Conservation (phyloP, 2,329 filamentous ascomycete genomes). For the Delphinella strobiligena region DNA sequence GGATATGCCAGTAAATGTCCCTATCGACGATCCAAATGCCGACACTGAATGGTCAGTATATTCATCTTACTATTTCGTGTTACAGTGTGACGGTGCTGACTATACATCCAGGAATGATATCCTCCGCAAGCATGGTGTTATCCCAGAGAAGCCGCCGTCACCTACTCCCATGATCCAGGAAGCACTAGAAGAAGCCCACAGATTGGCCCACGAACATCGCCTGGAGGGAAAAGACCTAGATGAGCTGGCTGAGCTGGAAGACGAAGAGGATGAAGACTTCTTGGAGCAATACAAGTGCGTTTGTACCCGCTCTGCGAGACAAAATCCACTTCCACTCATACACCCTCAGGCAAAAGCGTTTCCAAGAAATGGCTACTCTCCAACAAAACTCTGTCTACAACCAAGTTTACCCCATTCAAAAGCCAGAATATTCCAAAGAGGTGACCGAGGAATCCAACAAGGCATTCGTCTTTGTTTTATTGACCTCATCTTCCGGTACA, state of each 20-base stretch:
- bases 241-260: constrained; percentile 85
- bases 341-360: constrained; percentile 52
- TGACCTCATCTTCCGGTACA: constrained; percentile 64
- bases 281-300: constrained; percentile 65
- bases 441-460: constrained; percentile 81
- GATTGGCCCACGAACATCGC: constrained; percentile 80
- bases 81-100: neutral
- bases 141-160: constrained; percentile 93
- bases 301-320: constrained; percentile 14
- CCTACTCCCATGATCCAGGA: constrained; percentile 95
- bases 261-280: constrained; percentile 89
- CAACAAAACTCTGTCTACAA: constrained; percentile 72
- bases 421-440: constrained; percentile 82
- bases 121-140: constrained; percentile 87
- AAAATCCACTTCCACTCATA: neutral
- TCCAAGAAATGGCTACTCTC: constrained; percentile 67
- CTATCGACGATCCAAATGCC: constrained; percentile 87
- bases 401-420: constrained; percentile 84
- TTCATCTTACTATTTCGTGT: neutral
- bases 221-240: constrained; percentile 90
- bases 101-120: constrained; percentile 74
- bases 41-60: constrained; percentile 81
- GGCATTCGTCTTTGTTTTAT: constrained; percentile 58
- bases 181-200: constrained; percentile 71
- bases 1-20: constrained; percentile 57